Evolutionary conservation across 805 yeast genomes (phyloP), one percentile per base, ranked within the genome.

Genomic region (Zygosaccharomyces kombuchaensis): DNA sequence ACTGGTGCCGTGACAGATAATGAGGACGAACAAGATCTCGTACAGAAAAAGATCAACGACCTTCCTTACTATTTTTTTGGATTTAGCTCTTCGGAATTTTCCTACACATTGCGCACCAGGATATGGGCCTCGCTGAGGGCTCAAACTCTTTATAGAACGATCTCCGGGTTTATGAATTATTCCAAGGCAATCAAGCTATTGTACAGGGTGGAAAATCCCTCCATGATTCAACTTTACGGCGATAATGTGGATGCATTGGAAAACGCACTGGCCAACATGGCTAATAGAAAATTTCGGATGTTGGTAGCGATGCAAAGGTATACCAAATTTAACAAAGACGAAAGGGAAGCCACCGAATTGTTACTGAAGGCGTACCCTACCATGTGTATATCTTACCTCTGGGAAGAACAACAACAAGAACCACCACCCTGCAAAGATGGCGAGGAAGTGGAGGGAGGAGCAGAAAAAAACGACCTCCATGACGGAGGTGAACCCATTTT

Each of bases 231-330:
- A 27, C 64, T 68, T 40, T 74, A 73, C 39, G 68, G 67, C 10
- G 58, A 67, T 4, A 66, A 73, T 44, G 78, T 78, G 13, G 85
- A 76, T 44, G 81, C 80, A 1, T 68, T 81, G 54, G 84, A 81
- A 53, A 62, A 67, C 48, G 87, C 85, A 45, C 70, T 85, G 51
- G 84, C 82, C 61, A 74, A 81, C 37, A 76, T 89, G 79, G 86
- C 91, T 0, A 73, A 75, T 45, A 73, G 95, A 53, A 91, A 91
- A 68, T 89, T 89, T 70, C 77, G 79, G 58, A 70, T 91, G 59
- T 60, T 91, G 19, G 80, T 91, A 16, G 84, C 96, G 1, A 87
- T 91, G 96, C 98, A 91, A 69, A 76, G 95, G 53, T 76, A 78
- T 48, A 77, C 82, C 47, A 71, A 76, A 45, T 87, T 90, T 65